Base-by-base conservation (phyloP, 1,139 yeast genomes). In the Blastobotrys aristatus region DNA sequence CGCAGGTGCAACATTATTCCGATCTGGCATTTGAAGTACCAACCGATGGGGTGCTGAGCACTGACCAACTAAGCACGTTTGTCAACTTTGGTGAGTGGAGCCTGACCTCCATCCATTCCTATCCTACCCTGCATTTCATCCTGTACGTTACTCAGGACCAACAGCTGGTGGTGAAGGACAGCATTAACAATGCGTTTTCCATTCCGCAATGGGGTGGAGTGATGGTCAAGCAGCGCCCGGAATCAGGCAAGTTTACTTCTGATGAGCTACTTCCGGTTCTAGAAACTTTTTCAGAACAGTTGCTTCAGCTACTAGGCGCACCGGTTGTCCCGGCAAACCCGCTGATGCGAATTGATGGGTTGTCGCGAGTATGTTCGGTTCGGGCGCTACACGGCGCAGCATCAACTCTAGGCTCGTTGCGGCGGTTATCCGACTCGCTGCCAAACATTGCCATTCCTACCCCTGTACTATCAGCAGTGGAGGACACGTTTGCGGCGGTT, bases 171-270 rank as follows among this genome's bases (percentile, higher is more conserved):
- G 63, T 71, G 47, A 74, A 69, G 46, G 66, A 72, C 47, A 24
- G 31, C 26, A 7, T 3, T 18, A 39, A 14, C 16, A 79, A 84
- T 58, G 80, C 92, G 38, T 90, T 85, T 61, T 66, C 86, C 46
- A 77, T 90, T 29, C 95, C 97, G 6, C 96, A 87, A 67, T 90
- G 96, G 95, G 97, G 97, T n/a, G 74, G 74, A 2, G 69, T 71
- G 13, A 57, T 50, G 44, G 62, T 58, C 53, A 64, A 49, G 53
- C 68, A 52, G 52, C 58, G 54, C 45, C 49, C 53, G 32, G 34
- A 53, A n/a, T 32, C 43, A 2, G 44, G 43, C 22, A 51, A 49
- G 13, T 58, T 83, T 27, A 57, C 72, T 1, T 66, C 69, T 29
- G 64, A 64, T 0, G 84, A 79, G 42, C 68, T 90, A 49, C 58